Base-by-base conservation (phyloP, 108 stramenopile genomes). In the Schizochytrium sp. region DNA sequence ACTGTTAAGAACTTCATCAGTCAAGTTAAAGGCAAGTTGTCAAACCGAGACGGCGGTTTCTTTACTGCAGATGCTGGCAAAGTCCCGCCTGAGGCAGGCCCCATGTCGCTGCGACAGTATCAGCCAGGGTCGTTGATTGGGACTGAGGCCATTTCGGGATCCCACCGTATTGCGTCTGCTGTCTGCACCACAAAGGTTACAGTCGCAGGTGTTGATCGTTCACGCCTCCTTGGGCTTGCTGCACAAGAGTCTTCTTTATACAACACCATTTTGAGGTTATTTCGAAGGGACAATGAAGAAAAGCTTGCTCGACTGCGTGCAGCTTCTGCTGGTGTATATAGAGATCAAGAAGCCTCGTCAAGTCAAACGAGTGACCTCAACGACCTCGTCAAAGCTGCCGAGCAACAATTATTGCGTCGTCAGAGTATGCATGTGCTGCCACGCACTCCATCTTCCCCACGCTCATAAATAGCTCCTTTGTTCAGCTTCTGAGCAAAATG, bases 251-350 rank as follows among this genome's bases (percentile, higher is more conserved):
- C 50, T 1, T 83, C 76, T 5, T 40, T 83, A 2, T 53, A 83
- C 15, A 49, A 55, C 2, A 83, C 47, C 8, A 49, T 83, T 8
- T 10, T 83, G 8, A 47, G 76, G 45, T 42, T 83, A 5, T 49
- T 53, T 46, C 76, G 76, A 5, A 17, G 76, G 28, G 76, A 83
- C 53, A 83, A 55, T 38, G 76, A 83, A 28, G 76, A 83, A 50
- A 49, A 55, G 40, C 47, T 55, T 5, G 53, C 76, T 5, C 76
- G 76, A 12, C 47, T 83, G 10, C 76, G 76, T 5, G 76, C 47
- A n/a, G 53, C 53, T 10, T 55, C 76, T 13, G 55, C 76, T 5
- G 8, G 50, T 56, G 76, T 69, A 15, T 69, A 44, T 69, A 38
- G 64, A 7, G 64, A 69, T 44, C 44, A 44, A 44, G 64, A 69